These are phyloP conservation scores for Pichia insulana DNA, from an alignment of 805 yeast species.

Conservation along the genomic window DNA sequence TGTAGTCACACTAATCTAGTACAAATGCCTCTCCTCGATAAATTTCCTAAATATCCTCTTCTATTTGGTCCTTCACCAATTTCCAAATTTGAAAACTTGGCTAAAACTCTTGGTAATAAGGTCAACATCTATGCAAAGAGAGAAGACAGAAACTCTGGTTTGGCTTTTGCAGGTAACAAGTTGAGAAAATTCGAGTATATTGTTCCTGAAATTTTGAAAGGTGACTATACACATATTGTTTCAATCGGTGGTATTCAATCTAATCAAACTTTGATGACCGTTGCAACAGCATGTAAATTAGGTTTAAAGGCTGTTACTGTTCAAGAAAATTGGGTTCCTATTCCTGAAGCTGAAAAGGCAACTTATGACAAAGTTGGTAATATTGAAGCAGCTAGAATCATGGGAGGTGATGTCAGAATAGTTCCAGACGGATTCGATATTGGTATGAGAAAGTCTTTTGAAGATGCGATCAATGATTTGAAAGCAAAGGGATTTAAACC, in stretches of 20 bases:
- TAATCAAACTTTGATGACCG: constrained; percentile 30
- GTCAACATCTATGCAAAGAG: constrained; percentile 29
- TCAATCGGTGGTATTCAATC: constrained; percentile 31
- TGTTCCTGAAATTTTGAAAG: constrained; percentile 27
- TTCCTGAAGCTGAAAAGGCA: constrained; percentile 24
- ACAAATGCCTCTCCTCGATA: constrained; percentile 17
- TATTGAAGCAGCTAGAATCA: constrained; percentile 29
- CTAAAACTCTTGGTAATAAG: constrained; percentile 24
- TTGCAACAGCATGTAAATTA: constrained; percentile 30
- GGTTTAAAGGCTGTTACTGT: constrained; percentile 29
- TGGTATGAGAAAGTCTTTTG: constrained; percentile 29
- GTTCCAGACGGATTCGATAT: constrained; percentile 29
- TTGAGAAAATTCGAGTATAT: constrained; percentile 28
- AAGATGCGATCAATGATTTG: constrained; percentile 24
- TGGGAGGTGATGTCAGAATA: constrained; percentile 30
- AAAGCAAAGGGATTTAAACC: constrained; percentile 26
- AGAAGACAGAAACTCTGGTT: constrained; percentile 29
- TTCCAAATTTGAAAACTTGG: constrained; percentile 24
- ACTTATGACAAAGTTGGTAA: constrained; percentile 30
- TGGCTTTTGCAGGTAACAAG: constrained; percentile 30
- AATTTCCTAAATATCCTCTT: constrained; percentile 22
- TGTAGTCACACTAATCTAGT: too few species aligned
- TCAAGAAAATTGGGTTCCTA: constrained; percentile 31
- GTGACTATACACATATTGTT: constrained; percentile 28
- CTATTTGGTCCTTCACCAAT: constrained; percentile 31